Evolutionary conservation across 2,329 filamentous ascomycete species (phyloP).

Genomic region (Verticillium isaacii): DNA sequence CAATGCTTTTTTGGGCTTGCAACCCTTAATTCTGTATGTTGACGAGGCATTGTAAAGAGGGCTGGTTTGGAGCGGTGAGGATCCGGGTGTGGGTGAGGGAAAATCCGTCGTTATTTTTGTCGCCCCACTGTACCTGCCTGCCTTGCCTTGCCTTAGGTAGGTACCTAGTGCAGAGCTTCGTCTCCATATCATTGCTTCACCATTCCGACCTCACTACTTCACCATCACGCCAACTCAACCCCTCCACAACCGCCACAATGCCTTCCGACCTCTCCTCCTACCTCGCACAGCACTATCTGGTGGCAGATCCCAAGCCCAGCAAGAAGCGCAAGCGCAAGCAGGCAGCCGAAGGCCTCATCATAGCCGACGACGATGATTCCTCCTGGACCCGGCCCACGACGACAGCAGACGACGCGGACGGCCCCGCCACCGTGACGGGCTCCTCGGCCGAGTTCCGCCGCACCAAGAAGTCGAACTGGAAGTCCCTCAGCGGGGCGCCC

Average conservation of each 20-base stretch:
- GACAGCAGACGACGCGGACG: conserved; percentile 47
- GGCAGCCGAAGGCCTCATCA: conserved; percentile 48
- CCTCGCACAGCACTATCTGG: conserved; percentile 85
- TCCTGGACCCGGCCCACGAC: conserved; percentile 39
- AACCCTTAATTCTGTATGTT: too few relatives aligned
- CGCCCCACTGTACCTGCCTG: too few relatives aligned
- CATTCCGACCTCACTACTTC: neutral
- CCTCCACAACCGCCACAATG: conserved; percentile 29
- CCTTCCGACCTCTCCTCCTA: conserved; percentile 70
- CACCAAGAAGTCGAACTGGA: conserved; percentile 78
- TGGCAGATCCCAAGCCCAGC: conserved; percentile 48
- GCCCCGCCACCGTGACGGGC: conserved; percentile 42
- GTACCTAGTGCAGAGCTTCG: neutral
- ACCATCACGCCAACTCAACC: neutral
- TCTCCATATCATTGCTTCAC: neutral
- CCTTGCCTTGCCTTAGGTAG: too few relatives aligned
- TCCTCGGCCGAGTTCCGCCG: conserved; percentile 62
- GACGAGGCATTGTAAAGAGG: too few relatives aligned
- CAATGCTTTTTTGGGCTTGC: too few relatives aligned
- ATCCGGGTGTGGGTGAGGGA: too few relatives aligned
- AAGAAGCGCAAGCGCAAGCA: conserved; percentile 64
- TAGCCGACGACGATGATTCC: conserved; percentile 59
- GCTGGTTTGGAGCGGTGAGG: too few relatives aligned
- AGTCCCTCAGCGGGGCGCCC: conserved; percentile 43
- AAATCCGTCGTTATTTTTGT: too few relatives aligned